These are phyloP conservation scores for Kodamaea arcana DNA, from an alignment of 1,139 yeast genomes.

Conservation along the genomic window DNA sequence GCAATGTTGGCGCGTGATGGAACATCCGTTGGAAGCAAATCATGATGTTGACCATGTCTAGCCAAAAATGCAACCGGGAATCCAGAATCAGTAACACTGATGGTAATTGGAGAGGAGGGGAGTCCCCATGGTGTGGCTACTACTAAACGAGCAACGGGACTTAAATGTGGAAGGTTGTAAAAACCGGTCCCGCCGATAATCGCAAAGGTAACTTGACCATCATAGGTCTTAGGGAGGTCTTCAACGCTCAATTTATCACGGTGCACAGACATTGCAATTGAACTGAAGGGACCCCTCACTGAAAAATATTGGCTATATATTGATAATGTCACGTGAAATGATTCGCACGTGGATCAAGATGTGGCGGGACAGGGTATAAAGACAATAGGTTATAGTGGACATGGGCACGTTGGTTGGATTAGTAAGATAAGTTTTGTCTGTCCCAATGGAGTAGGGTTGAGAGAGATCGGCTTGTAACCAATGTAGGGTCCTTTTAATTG, in stretches of 20 bases:
- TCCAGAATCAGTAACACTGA: slow-evolving; percentile 69
- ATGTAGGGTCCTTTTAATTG: no score
- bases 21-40: slow-evolving; percentile 84
- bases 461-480: no score
- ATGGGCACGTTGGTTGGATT: no score
- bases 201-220: slow-evolving; percentile 60
- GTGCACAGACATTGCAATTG: slow-evolving; percentile 41
- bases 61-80: slow-evolving; percentile 92
- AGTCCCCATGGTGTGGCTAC: slow-evolving; percentile 95
- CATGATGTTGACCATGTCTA: slow-evolving; percentile 90
- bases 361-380: no score
- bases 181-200: slow-evolving; percentile 98
- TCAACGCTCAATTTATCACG: slow-evolving; percentile 26
- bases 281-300: no score
- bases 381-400: no score
- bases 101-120: slow-evolving; percentile 91
- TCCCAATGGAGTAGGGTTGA: no score
- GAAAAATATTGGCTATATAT: no score
- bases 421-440: no score
- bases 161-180: slow-evolving; percentile 75
- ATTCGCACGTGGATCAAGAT: no score
- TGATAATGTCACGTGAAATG: no score
- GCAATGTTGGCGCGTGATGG: slow-evolving; percentile 95
- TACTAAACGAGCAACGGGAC: slow-evolving; percentile 79
- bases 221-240: slow-evolving; percentile 36